phyloP scores from a whole-genome alignment of 495 filamentous ascomycete genomes.

The Geopyxis carbonaria region DNA sequence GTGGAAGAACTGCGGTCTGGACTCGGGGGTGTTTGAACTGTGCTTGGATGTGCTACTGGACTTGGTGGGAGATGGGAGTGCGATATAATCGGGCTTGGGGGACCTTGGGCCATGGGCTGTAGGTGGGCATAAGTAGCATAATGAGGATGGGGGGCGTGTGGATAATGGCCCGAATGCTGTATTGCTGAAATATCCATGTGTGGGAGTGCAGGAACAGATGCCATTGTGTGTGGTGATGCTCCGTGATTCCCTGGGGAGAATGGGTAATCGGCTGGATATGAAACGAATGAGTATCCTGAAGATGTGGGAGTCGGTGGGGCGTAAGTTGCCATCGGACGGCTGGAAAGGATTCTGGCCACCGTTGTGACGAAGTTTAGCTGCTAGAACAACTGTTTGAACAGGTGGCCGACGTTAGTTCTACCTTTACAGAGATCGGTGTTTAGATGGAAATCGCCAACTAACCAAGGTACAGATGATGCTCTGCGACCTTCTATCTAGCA shows the following conservation, averaged over 20 bases:
- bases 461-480: constrained; percentile 8
- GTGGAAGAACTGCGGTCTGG: constrained; percentile 12
- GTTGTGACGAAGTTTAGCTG: constrained; percentile 1
- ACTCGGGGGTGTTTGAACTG: constrained; percentile 17
- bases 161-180: constrained; percentile 7
- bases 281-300: constrained; percentile 21
- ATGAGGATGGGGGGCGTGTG: constrained; percentile 15
- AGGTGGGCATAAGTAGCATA: constrained; percentile 18
- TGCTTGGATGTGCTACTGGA: constrained; percentile 5
- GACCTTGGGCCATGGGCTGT: constrained; percentile 12
- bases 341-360: constrained; percentile 20
- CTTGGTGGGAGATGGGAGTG: constrained; percentile 22
- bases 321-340: constrained; percentile 18
- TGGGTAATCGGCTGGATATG: constrained; percentile 21
- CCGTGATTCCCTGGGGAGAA: constrained; percentile 19
- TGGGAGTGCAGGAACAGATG: constrained; percentile 16
- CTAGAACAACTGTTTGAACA: background rate
- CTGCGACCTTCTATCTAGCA: too few species aligned
- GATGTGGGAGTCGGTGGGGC: constrained; percentile 21
- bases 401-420: background rate
- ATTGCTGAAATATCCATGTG: constrained; percentile 22
- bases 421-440: background rate
- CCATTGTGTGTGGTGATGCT: constrained; percentile 15
- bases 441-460: background rate
- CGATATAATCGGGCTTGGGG: constrained; percentile 17